These are phyloP conservation scores for Trametes cinnabarina DNA, from an alignment of 768 basidiomycete species.

Conservation along the genomic window DNA sequence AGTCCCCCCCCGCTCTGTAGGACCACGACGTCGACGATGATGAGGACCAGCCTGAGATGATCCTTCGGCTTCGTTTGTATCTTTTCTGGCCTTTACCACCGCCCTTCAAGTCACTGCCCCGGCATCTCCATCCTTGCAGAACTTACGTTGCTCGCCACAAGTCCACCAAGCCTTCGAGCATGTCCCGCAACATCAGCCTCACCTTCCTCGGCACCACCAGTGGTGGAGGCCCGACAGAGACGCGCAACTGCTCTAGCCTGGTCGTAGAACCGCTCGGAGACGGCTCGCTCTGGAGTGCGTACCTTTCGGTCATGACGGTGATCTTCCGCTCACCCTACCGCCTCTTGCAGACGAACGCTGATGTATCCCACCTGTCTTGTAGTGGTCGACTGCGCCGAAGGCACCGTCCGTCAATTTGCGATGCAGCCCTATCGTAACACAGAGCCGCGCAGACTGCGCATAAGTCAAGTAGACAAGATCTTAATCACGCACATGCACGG, in stretches of 20 bases:
- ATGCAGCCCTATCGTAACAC: slow-evolving; percentile 43
- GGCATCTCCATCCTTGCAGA: too few relatives aligned
- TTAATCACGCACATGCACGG: slow-evolving; percentile 89
- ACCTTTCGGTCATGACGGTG: neutral
- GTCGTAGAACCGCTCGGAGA: slow-evolving; percentile 56
- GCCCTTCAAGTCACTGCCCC: too few relatives aligned
- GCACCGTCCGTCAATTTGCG: slow-evolving; percentile 68
- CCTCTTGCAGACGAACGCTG: neutral
- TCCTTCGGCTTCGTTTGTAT: too few relatives aligned
- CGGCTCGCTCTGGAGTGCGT: slow-evolving; percentile 67
- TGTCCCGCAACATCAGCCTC: slow-evolving; percentile 46
- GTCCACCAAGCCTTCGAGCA: neutral
- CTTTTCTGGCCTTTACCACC: too few relatives aligned
- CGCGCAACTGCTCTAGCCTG: slow-evolving; percentile 76
- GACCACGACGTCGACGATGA: too few relatives aligned
- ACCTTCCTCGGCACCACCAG: slow-evolving; percentile 77
- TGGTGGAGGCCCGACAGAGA: slow-evolving; percentile 70
- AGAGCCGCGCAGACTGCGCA: slow-evolving; percentile 34
- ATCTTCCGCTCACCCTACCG: neutral
- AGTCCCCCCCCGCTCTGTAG: too few relatives aligned
- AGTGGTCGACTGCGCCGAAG: slow-evolving; percentile 88
- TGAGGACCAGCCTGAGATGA: too few relatives aligned
- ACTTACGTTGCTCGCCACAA: neutral
- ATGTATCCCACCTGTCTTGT: neutral
- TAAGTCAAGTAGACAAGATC: slow-evolving; percentile 57